phyloP scores from a whole-genome alignment of 2,329 filamentous ascomycete species.

The Westerdykella ornata region DNA sequence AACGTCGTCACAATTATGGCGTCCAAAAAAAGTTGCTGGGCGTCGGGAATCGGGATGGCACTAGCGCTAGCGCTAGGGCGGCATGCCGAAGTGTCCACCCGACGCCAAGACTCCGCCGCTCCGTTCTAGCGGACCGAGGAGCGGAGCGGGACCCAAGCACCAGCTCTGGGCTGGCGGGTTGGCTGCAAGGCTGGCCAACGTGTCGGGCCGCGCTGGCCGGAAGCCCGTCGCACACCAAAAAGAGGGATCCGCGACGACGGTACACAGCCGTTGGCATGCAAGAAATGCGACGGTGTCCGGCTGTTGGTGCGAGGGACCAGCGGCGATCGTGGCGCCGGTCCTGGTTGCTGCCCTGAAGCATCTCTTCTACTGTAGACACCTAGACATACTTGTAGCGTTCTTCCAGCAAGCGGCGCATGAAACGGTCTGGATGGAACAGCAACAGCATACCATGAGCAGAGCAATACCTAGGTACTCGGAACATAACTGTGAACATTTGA shows the following conservation, averaged over 20 bases:
- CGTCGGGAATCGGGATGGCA: neutral
- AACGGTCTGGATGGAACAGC: too few relatives aligned
- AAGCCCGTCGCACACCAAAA: slow-evolving; percentile 12
- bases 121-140: too few relatives aligned
- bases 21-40: neutral
- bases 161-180: neutral
- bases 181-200: slow-evolving; percentile 14
- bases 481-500: too few relatives aligned
- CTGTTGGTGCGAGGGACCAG: neutral
- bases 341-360: too few relatives aligned
- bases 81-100: too few relatives aligned
- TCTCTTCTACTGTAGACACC: too few relatives aligned
- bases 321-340: neutral
- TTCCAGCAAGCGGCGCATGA: too few relatives aligned
- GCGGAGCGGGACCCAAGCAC: too few relatives aligned
- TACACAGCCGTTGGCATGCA: slow-evolving; percentile 15
- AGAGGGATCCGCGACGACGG: slow-evolving; percentile 13
- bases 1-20: neutral
- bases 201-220: slow-evolving; percentile 20
- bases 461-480: too few relatives aligned
- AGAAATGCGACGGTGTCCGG: slow-evolving; percentile 12
- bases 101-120: too few relatives aligned
- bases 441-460: too few relatives aligned
- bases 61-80: neutral
- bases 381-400: too few relatives aligned